A percentile compares a stretch with the other conserved stretches of the same genome.
These are phyloP conservation scores for Kwoniella bestiolae DNA, from an alignment of 768 basidiomycete genomes.

Conservation along the genomic window DNA sequence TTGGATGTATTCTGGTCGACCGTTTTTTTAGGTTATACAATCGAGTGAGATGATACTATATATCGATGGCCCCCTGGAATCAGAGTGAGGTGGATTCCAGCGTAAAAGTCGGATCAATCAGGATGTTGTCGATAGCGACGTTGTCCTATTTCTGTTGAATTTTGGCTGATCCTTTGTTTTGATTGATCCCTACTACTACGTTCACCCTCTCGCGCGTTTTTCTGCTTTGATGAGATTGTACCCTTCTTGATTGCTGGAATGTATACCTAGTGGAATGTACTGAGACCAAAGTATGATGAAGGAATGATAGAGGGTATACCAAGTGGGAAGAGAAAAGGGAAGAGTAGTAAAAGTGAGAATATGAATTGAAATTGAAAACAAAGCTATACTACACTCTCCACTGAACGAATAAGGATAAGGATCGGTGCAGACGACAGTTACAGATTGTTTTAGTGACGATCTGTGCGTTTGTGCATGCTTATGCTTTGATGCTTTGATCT, in stretches of 20 bases:
- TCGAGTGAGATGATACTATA: too few relatives aligned
- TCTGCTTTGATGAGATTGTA: not conserved
- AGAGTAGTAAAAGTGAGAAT: not conserved
- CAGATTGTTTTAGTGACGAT: constrained; percentile 2
- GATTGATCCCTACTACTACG: not conserved
- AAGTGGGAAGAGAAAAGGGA: not conserved
- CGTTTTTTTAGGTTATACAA: too few relatives aligned
- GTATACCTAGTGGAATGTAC: not conserved
- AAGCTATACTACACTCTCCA: not conserved
- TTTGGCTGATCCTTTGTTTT: constrained; percentile 13
- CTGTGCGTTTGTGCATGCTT: constrained; percentile 19
- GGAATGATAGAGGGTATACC: not conserved
- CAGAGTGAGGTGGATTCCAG: too few relatives aligned
- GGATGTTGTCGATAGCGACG: not conserved
- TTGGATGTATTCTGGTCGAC: too few relatives aligned
- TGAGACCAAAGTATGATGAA: not conserved
- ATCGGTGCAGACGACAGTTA: not conserved
- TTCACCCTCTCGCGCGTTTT: constrained; percentile 9
- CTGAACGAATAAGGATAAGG: not conserved
- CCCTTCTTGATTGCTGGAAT: not conserved
- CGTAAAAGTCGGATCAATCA: not conserved
- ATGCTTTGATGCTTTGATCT: constrained; percentile 6
- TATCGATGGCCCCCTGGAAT: too few relatives aligned
- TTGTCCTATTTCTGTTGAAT: not conserved
- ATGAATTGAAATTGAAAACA: not conserved